Percentiles rank a stretch among this genome's conserved stretches.
These are phyloP conservation scores for Solanum etuberosum DNA, from an alignment of 257 asterid species.

Conservation along the genomic window DNA sequence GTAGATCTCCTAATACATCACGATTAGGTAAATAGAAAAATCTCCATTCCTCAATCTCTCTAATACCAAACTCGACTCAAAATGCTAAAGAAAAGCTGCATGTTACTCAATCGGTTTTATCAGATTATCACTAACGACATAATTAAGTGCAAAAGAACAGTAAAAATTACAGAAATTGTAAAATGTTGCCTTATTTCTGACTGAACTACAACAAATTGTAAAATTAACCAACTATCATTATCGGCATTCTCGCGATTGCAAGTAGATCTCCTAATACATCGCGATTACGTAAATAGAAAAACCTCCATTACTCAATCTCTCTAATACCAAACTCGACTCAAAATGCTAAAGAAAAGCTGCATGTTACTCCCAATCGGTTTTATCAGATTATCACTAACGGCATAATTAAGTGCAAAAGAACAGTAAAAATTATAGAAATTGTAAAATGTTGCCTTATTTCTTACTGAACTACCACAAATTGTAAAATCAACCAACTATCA, in stretches of 20 bases:
- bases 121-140: not conserved
- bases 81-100: no score
- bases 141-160: not conserved
- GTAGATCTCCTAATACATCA: not conserved
- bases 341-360: not conserved
- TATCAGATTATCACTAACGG: not conserved
- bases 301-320: not conserved
- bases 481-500: not conserved
- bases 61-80: no score
- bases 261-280: not conserved
- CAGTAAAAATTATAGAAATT: not conserved
- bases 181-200: not conserved
- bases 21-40: no score
- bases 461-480: not conserved
- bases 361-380: not conserved
- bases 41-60: not conserved
- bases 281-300: not conserved
- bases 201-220: not conserved
- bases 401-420: not conserved
- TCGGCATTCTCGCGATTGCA: not conserved
- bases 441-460: not conserved
- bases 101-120: not conserved
- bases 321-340: not conserved
- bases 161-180: not conserved
- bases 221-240: not conserved